These are phyloP conservation scores for Lojkania enalia DNA, from an alignment of 2,329 filamentous ascomycete species.

Conservation along the genomic window DNA sequence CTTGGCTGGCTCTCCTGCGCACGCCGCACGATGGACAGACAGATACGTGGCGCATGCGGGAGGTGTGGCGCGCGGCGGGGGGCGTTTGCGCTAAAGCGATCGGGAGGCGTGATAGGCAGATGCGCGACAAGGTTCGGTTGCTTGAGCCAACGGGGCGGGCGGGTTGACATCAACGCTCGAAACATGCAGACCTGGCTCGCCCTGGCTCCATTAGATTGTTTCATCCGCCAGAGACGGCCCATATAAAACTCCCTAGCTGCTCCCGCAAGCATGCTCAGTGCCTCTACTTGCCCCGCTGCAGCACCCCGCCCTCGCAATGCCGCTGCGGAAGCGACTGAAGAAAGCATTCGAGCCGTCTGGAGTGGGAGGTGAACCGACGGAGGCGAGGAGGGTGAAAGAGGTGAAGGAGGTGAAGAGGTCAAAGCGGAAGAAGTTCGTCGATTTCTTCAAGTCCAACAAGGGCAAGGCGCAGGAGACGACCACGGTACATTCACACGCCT, in stretches of 20 bases:
- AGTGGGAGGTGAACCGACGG: too few species aligned
- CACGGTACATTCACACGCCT: constrained; percentile 22
- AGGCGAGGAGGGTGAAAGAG: too few species aligned
- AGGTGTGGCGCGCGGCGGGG: background rate
- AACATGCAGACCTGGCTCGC: constrained; percentile 6
- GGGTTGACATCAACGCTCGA: constrained; percentile 24
- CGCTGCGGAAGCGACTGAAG: constrained; percentile 29
- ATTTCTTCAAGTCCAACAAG: constrained; percentile 37
- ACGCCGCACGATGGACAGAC: too few species aligned
- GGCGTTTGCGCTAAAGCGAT: background rate
- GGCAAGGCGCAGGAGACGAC: constrained; percentile 20
- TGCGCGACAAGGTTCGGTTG: constrained; percentile 28
- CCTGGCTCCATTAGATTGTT: constrained; percentile 28
- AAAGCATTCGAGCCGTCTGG: constrained; percentile 5
- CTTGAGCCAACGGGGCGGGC: constrained; percentile 10
- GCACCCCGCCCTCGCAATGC: constrained; percentile 23
- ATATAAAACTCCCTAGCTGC: constrained; percentile 20
- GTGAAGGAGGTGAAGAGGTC: constrained; percentile 26
- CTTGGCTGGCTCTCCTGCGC: too few species aligned
- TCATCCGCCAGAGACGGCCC: constrained; percentile 22
- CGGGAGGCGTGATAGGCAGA: constrained; percentile 23
- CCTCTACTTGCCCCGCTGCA: constrained; percentile 4
- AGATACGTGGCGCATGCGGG: background rate
- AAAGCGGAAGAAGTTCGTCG: constrained; percentile 35
- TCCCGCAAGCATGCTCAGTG: constrained; percentile 26